Evolutionary conservation across 352 stramenopile species (phyloP).

Genomic region (Phytophthora kernoviae): DNA sequence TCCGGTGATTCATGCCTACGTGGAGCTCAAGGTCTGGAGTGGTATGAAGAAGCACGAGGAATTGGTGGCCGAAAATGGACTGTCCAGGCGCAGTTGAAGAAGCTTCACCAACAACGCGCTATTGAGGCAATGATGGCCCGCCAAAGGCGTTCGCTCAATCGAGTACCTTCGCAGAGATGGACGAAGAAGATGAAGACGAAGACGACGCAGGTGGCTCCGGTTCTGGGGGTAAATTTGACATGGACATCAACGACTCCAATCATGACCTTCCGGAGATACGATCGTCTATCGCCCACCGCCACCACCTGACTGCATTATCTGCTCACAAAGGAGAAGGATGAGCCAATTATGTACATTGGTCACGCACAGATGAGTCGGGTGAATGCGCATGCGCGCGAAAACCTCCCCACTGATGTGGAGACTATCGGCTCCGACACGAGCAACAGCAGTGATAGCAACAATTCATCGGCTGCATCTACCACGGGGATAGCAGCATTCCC

Average conservation of each 20-base stretch:
- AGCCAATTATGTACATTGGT: slow-evolving; percentile 88
- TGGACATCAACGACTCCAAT: slow-evolving; percentile 23
- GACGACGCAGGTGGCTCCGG: slow-evolving; percentile 31
- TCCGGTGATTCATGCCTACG: slow-evolving; percentile 46
- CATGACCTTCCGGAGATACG: slow-evolving; percentile 27
- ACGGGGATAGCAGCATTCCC: slow-evolving; percentile 40
- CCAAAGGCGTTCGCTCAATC: slow-evolving; percentile 79
- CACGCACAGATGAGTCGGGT: slow-evolving; percentile 78
- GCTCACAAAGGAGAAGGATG: slow-evolving; percentile 81
- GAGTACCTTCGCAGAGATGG: slow-evolving; percentile 70
- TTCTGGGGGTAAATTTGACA: slow-evolving; percentile 19
- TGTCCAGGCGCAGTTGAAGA: slow-evolving; percentile 76
- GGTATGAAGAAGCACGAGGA: slow-evolving; percentile 71
- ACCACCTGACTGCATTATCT: slow-evolving; percentile 85
- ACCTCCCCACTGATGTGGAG: slow-evolving; percentile 42
- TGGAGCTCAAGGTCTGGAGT: slow-evolving; percentile 68
- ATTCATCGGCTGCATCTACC: slow-evolving; percentile 14
- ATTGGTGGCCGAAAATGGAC: slow-evolving; percentile 46
- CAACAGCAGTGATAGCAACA: slow-evolving; percentile 7
- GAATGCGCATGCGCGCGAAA: slow-evolving; percentile 52
- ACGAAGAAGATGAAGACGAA: slow-evolving; percentile 66
- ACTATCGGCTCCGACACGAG: slow-evolving; percentile 24
- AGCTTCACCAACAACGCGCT: slow-evolving; percentile 79
- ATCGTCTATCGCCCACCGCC: slow-evolving; percentile 72
- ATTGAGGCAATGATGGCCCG: slow-evolving; percentile 87